Evolutionary conservation across 192 early-diverging fungal species (phyloP).

Genomic region (Ramicandelaber brevisporus): DNA sequence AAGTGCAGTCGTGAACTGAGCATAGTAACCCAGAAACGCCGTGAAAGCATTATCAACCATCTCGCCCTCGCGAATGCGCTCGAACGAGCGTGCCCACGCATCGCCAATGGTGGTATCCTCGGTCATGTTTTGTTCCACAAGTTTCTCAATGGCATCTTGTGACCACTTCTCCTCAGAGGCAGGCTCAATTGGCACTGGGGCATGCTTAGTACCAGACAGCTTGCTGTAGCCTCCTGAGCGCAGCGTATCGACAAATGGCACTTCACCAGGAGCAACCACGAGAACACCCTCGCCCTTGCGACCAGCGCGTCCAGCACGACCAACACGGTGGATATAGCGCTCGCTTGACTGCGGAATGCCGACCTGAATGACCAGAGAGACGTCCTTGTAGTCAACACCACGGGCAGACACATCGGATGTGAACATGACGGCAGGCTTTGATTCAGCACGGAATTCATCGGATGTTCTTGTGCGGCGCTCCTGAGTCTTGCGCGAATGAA

Average conservation of each 20-base stretch:
- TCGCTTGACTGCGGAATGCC: slow-evolving; percentile 59
- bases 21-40: too few species aligned
- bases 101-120: too few species aligned
- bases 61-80: too few species aligned
- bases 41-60: too few species aligned
- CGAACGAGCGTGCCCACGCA: too few species aligned
- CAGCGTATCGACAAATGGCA: slow-evolving; percentile 44
- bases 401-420: slow-evolving; percentile 93
- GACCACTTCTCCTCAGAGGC: too few species aligned
- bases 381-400: slow-evolving; percentile 90
- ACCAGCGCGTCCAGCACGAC: slow-evolving; percentile 89
- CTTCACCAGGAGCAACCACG: slow-evolving; percentile 54
- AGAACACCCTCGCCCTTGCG: slow-evolving; percentile 67
- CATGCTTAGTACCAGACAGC: too few species aligned
- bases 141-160: too few species aligned
- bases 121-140: too few species aligned
- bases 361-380: slow-evolving; percentile 70
- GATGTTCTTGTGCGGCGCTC: slow-evolving; percentile 37
- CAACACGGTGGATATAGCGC: slow-evolving; percentile 89
- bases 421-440: slow-evolving; percentile 39
- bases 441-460: slow-evolving; percentile 35
- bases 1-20: too few species aligned
- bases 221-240: too few species aligned
- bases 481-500: slow-evolving; percentile 66
- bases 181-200: too few species aligned